Evolutionary conservation across 2,329 filamentous ascomycete species (phyloP), one percentile per base, ranked within the genome.

Genomic region (Macrophomina phaseolina): DNA sequence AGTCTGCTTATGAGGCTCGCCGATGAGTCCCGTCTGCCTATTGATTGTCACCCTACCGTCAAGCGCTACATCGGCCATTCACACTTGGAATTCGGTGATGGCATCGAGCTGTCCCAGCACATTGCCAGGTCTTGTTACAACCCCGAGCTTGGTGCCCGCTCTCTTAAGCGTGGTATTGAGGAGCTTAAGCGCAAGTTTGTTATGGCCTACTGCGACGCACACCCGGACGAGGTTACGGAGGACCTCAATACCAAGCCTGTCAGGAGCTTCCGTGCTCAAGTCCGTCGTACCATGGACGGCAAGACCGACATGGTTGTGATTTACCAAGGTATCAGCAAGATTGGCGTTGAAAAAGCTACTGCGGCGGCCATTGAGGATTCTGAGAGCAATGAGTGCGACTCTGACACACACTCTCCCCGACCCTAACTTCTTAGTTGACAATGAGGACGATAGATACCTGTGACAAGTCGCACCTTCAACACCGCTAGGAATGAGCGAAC

Each of bases 1-100:
- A 81, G 80, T 69, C 78, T 72, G 62, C 65, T 84, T 4, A 74
- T 80, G 11, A 72, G 80, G 16, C 70, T 83, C 1, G 74, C 71
- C 23, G 66, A 72, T 38, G 12, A 71, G 14, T 65, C 76, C 12
- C 69, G 70, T 1, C 32, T 51, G 0, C 77, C 75, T 0, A 70
- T 81, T 14, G 71, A 77, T 23, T 32, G 42, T n/a, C 38, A n/a
- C 12, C 49, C 49, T 9, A 28, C 11, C 11, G 38, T 65, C 36
- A 56, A 65, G 28, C 63, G 63, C 23, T 56, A 48, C 32, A 16
- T 65, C 28, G 63, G 63, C 38, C 18, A 48, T n/a, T 38, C 32
- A 4, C 18, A 53, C 48, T 36, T 64, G 9, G 45, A 63, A 42
- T 14, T 63, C n/a, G 42, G 42, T n/a, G 28, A 51, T 11, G 58